Base-by-base conservation (phyloP, 768 basidiomycete species). In the Naematelia aurantialba region DNA sequence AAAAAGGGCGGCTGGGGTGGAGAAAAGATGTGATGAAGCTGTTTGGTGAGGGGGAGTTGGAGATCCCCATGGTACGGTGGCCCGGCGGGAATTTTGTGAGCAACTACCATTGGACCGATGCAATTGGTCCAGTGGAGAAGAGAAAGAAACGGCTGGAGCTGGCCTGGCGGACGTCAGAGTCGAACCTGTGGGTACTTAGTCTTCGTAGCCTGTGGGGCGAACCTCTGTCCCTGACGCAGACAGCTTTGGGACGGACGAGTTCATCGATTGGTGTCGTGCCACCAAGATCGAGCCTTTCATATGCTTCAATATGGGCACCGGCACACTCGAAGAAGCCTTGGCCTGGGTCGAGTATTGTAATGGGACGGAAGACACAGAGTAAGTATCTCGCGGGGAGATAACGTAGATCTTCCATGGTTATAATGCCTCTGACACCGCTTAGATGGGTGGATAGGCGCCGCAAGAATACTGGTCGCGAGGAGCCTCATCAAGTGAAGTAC, bases 291-390 rank as follows among this genome's bases (percentile, higher is more conserved):
- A 84, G 66, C 84, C 83, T 1, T 84, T 79, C 65, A 80, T 85
- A 42, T 82, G 82, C 60, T 65, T 83, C 13, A 84, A 84, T 68
- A 83, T 84, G 83, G 84, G 83, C 5, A 84, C 83, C 0, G 83
- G 84, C 4, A 83, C 82, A 0, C 76, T 82, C 5, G 82, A 83
- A 57, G 83, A 84, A 42, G 83, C 83, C 0, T 72, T 85, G 25
- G 80, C 78, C 13, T 84, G 67, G 83, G 58, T 84, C n/a, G 84
- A 85, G 60, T 85, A 84, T 68, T 84, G 83, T 69, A 84, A 84
- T 57, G 81, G 82, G 0, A 77, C 73, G 0, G 75, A 73, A 4
- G 69, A 77, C 52, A 77, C 76, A 1, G 61, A 56, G 39, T n/a
- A n/a, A n/a, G n/a, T n/a, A n/a, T n/a, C n/a, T n/a, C n/a, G n/a